Base-by-base conservation (phyloP, 257 asterid species). In the Buddleja alternifolia region DNA sequence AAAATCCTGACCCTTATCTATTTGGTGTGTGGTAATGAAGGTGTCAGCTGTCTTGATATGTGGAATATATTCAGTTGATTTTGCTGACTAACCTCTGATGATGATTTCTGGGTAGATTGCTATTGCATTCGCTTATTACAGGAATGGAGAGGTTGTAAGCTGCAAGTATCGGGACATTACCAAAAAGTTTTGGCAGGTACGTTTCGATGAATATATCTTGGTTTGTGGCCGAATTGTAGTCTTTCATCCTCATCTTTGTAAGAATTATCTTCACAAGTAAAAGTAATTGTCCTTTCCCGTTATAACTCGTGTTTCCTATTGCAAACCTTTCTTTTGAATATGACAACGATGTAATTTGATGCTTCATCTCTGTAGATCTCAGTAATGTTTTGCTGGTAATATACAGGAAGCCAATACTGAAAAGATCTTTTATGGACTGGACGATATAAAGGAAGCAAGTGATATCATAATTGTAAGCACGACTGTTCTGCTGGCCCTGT, bases 101-200 rank as follows among this genome's bases (percentile, higher is more conserved):
- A 47, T 63, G 62, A 16, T 36, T 39, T 71, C 32, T 46, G 32
- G 67, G 47, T 82, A 90, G 99, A 60, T 83, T 80, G 91, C 70
- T 63, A 90, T 93, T 77, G 99, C 96, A 24, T 93, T 93, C 81
- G 78, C 96, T 39, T 93, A 90, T 70, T 79, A 80, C 53, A 85
- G 95, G 74, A 78, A 90, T 70, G 90, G 86, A 51, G 74, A 65
- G 54, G 90, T 93, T 71, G 85, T 93, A 47, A 87, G 95, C 86
- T 90, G 97, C 87, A 93, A 88, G 83, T 93, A 90, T 76, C 93
- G 97, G 66, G 90, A 82, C 72, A 76, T 68, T 48, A 51, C 75
- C 63, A 90, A 90, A 73, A 84, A 46, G 39, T 92, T 92, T 76
- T 92, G 96, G 94, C 94, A 89, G 97, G 98, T 92, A 67, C 36